These are phyloP conservation scores for Dendrothele bispora DNA, from an alignment of 768 basidiomycete genomes.

Conservation along the genomic window DNA sequence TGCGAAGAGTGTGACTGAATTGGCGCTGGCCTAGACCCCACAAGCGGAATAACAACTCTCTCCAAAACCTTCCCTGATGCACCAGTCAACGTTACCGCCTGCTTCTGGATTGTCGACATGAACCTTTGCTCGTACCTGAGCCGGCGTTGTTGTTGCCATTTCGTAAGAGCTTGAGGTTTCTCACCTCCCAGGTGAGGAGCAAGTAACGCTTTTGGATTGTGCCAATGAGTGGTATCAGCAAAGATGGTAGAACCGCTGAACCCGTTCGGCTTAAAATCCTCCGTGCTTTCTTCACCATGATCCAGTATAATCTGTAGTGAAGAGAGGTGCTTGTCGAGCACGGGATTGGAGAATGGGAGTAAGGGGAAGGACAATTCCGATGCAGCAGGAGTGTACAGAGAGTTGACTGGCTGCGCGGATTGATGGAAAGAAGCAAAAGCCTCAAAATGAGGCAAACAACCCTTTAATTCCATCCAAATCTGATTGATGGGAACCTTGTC, in stretches of 20 bases:
- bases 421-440: background rate
- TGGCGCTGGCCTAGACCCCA: constrained; percentile 21
- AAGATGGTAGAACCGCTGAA: constrained; percentile 41
- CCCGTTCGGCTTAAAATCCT: constrained; percentile 27
- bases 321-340: constrained; percentile 42
- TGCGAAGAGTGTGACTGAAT: constrained; percentile 5
- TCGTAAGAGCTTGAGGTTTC: constrained; percentile 27
- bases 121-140: constrained; percentile 52
- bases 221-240: constrained; percentile 61
- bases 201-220: constrained; percentile 48
- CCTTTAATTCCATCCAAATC: background rate
- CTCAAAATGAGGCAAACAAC: background rate
- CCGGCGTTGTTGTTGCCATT: constrained; percentile 33
- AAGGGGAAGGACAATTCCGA: constrained; percentile 16
- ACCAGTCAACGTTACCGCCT: constrained; percentile 65
- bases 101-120: constrained; percentile 55
- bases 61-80: constrained; percentile 54
- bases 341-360: constrained; percentile 36
- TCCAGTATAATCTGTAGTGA: constrained; percentile 25
- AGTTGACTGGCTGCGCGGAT: too few species aligned
- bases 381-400: background rate
- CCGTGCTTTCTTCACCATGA: constrained; percentile 10
- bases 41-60: constrained; percentile 52
- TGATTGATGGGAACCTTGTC: background rate
- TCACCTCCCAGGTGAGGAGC: constrained; percentile 57